Percentiles rank a stretch among this genome's conserved stretches.
Conservation (phyloP, 305 asterid species). For the Solanum hybrid region DNA sequence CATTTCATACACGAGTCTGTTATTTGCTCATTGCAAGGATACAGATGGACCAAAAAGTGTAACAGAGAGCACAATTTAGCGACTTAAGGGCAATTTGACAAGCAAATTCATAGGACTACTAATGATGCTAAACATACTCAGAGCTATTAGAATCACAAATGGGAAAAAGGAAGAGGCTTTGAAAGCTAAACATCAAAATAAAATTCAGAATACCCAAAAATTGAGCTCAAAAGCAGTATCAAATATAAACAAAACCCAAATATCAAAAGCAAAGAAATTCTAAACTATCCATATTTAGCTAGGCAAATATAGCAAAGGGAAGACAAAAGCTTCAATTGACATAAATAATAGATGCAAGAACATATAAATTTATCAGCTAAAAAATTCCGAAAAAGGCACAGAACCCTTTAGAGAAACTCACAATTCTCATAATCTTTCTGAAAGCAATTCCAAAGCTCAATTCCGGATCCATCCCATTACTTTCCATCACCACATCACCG, state of each 20-base stretch:
- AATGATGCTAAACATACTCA: neutral
- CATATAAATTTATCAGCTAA: neutral
- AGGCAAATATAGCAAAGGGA: neutral
- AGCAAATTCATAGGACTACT: neutral
- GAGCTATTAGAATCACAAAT: neutral
- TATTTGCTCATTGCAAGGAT: neutral
- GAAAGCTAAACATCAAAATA: neutral
- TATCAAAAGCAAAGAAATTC: neutral
- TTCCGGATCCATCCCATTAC: slow-evolving; percentile 67
- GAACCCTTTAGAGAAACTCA: slow-evolving; percentile 26
- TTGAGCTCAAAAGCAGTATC: neutral
- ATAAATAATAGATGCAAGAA: neutral
- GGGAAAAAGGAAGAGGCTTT: neutral
- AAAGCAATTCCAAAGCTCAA: slow-evolving; percentile 58
- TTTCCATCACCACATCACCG: slow-evolving; percentile 15
- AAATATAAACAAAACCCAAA: neutral
- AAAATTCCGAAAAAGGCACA: neutral
- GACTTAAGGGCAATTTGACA: neutral
- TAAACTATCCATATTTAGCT: neutral
- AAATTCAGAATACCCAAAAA: too few species aligned
- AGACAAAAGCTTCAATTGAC: neutral
- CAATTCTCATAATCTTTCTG: slow-evolving; percentile 51
- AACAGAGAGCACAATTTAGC: too few species aligned
- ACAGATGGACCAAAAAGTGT: neutral
- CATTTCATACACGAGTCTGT: neutral